A percentile compares a stretch with the other conserved stretches of the same genome.
phyloP scores from a whole-genome alignment of 2,329 filamentous ascomycete genomes.

The Monosporascus sp. region DNA sequence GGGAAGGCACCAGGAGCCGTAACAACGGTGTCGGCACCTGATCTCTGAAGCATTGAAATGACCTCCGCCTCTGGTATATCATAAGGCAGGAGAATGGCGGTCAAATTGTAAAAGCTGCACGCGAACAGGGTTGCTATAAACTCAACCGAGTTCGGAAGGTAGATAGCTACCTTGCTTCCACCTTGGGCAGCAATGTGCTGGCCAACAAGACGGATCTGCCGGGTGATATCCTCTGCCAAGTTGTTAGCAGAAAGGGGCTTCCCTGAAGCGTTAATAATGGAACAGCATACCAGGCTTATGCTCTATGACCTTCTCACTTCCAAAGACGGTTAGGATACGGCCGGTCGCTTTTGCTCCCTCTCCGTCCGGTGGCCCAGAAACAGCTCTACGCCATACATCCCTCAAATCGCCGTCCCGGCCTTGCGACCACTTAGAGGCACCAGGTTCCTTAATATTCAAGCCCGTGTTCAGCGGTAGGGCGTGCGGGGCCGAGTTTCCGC shows the following conservation, averaged over 20 bases:
- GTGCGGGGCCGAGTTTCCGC: slow-evolving; percentile 79
- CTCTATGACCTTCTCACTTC: slow-evolving; percentile 68
- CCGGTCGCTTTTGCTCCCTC: slow-evolving; percentile 61
- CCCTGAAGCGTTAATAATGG: neutral
- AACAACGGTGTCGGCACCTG: slow-evolving; percentile 74
- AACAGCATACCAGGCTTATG: slow-evolving; percentile 53
- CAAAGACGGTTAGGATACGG: slow-evolving; percentile 73
- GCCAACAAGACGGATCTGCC: slow-evolving; percentile 84
- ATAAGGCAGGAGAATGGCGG: slow-evolving; percentile 79
- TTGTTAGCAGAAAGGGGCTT: slow-evolving; percentile 12
- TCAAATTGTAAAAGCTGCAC: slow-evolving; percentile 83
- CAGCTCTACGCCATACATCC: slow-evolving; percentile 79
- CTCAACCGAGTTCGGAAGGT: slow-evolving; percentile 90
- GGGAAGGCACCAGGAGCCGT: slow-evolving; percentile 84
- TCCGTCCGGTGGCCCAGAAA: slow-evolving; percentile 58
- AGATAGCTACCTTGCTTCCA: slow-evolving; percentile 76
- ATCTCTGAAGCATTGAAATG: slow-evolving; percentile 65
- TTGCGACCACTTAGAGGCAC: slow-evolving; percentile 73
- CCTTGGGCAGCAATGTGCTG: slow-evolving; percentile 66
- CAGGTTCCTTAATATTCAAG: slow-evolving; percentile 75
- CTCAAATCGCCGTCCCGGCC: slow-evolving; percentile 85
- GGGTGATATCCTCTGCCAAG: slow-evolving; percentile 61
- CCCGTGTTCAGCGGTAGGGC: slow-evolving; percentile 75
- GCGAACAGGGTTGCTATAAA: slow-evolving; percentile 78
- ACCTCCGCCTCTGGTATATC: slow-evolving; percentile 66